Percentiles rank a stretch among this genome's conserved stretches.
Evolutionary conservation across 2,329 filamentous ascomycete genomes (phyloP).

Genomic region (Xylogone sp.): DNA sequence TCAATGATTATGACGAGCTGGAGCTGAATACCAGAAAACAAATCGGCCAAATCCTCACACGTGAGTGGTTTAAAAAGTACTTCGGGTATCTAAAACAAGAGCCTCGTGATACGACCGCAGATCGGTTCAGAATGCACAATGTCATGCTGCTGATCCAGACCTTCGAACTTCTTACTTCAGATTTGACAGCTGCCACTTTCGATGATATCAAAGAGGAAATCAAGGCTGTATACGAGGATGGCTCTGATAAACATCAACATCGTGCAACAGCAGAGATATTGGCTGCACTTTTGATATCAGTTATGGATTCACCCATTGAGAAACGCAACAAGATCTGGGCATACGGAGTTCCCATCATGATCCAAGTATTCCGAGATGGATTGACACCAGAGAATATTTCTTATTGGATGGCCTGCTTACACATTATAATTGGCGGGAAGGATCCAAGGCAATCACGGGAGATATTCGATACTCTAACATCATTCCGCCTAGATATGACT

Average conservation of each 20-base stretch:
- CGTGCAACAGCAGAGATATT: slow-evolving; percentile 93
- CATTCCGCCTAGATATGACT: slow-evolving; percentile 87
- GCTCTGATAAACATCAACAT: slow-evolving; percentile 96
- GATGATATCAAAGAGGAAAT: slow-evolving; percentile 84
- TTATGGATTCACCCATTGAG: slow-evolving; percentile 71
- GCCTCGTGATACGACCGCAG: slow-evolving; percentile 74
- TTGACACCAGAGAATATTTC: slow-evolving; percentile 89
- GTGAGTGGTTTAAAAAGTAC: slow-evolving; percentile 80
- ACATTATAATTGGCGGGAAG: slow-evolving; percentile 81
- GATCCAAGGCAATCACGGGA: slow-evolving; percentile 87
- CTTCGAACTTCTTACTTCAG: slow-evolving; percentile 85
- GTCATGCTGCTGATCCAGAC: slow-evolving; percentile 84
- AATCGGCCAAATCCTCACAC: slow-evolving; percentile 76
- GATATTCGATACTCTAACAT: slow-evolving; percentile 74
- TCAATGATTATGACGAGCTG: slow-evolving; percentile 70
- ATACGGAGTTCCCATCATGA: slow-evolving; percentile 84
- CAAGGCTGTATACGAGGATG: slow-evolving; percentile 77
- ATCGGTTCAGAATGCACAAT: slow-evolving; percentile 86
- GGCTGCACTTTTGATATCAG: slow-evolving; percentile 76
- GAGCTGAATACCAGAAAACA: slow-evolving; percentile 71
- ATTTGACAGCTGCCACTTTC: slow-evolving; percentile 72
- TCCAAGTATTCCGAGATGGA: slow-evolving; percentile 83
- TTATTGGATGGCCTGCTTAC: slow-evolving; percentile 94
- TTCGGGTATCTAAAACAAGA: slow-evolving; percentile 97
- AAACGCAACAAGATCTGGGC: slow-evolving; percentile 77